phyloP scores from a whole-genome alignment of 345 rosid species.

The Raphanus raphanistrum region DNA sequence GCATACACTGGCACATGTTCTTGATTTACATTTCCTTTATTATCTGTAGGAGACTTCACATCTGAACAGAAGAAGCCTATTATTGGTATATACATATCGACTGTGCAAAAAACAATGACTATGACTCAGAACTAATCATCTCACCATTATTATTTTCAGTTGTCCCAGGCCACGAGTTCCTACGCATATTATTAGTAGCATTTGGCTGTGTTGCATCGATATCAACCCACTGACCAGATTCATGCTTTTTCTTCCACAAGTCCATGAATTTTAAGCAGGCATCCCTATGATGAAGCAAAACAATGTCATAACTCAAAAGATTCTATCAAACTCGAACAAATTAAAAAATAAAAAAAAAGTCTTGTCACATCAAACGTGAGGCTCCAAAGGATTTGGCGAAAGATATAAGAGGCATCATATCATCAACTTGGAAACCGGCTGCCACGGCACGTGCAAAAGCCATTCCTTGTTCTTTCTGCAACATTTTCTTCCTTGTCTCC shows the following conservation, averaged over 20 bases:
- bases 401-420: slow-evolving; percentile 66
- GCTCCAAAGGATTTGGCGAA: slow-evolving; percentile 93
- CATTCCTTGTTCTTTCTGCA: slow-evolving; percentile 99
- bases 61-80: slow-evolving; percentile 42
- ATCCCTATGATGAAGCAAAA: slow-evolving; percentile 55
- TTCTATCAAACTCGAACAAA: background rate
- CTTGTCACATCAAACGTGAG: slow-evolving; percentile 68
- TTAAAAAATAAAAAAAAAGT: too few relatives aligned
- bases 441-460: slow-evolving; percentile 99
- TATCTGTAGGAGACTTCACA: slow-evolving; percentile 56
- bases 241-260: slow-evolving; percentile 94
- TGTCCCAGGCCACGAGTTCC: slow-evolving; percentile 48
- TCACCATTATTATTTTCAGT: slow-evolving; percentile 44
- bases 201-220: slow-evolving; percentile 59
- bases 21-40: slow-evolving; percentile 50
- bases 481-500: slow-evolving; percentile 72
- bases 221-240: slow-evolving; percentile 91
- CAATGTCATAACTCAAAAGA: slow-evolving; percentile 2
- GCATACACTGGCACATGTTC: slow-evolving; percentile 75
- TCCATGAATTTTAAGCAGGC: slow-evolving; percentile 77
- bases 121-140: background rate
- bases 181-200: slow-evolving; percentile 52
- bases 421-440: slow-evolving; percentile 89
- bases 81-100: background rate
- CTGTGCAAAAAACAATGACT: slow-evolving; percentile 14